Evolutionary conservation across 805 yeast species (phyloP).

Genomic region (Pichia pseudocactophila): DNA sequence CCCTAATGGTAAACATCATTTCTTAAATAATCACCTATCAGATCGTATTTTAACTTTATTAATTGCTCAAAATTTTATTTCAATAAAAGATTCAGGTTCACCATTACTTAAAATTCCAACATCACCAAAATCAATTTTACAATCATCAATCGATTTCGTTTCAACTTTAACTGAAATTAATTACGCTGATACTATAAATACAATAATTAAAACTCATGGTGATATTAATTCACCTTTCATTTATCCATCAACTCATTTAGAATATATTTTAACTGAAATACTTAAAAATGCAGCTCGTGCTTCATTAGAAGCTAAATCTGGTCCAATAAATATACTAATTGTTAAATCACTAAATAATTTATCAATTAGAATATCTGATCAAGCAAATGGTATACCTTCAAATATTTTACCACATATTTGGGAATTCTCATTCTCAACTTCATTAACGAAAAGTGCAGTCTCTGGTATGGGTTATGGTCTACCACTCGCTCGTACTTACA

Average conservation of each 20-base stretch:
- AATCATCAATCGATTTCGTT: too few species aligned
- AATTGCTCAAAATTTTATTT: too few species aligned
- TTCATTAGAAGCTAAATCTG: slow-evolving; percentile 58
- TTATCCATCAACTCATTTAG: slow-evolving; percentile 79
- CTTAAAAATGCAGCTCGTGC: slow-evolving; percentile 85
- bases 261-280: slow-evolving; percentile 79
- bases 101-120: too few species aligned
- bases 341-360: slow-evolving; percentile 29
- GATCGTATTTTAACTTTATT: too few species aligned
- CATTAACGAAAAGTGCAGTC: slow-evolving; percentile 33
- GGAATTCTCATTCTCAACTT: slow-evolving; percentile 78
- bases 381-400: slow-evolving; percentile 82
- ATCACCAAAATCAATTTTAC: too few species aligned
- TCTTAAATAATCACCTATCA: too few species aligned
- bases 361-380: slow-evolving; percentile 72
- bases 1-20: too few species aligned
- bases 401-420: slow-evolving; percentile 58
- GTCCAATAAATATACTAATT: slow-evolving; percentile 39
- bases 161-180: too few species aligned
- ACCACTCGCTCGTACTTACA: slow-evolving; percentile 72
- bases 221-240: slow-evolving; percentile 45
- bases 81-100: too few species aligned
- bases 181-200: too few species aligned
- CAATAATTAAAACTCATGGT: too few species aligned
- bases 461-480: slow-evolving; percentile 97